phyloP scores from a whole-genome alignment of 2,329 filamentous ascomycete species.

The Apiospora marii region DNA sequence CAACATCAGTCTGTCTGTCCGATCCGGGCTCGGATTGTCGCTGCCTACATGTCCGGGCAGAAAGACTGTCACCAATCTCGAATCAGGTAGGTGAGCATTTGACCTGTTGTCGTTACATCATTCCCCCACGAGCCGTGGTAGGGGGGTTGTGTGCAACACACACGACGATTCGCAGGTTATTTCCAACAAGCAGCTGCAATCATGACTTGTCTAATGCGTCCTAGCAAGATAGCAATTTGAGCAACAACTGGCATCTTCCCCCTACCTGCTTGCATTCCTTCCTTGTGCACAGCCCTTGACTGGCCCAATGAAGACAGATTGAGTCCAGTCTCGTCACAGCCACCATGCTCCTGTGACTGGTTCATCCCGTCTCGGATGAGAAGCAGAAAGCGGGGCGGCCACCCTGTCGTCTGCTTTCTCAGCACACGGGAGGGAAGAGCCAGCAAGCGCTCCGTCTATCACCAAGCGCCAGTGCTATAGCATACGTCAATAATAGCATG shows the following conservation, averaged over 20 bases:
- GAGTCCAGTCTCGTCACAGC: slow-evolving; percentile 18
- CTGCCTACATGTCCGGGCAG: background rate
- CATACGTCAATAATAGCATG: background rate
- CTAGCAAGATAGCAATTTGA: slow-evolving; percentile 5
- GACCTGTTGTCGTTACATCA: slow-evolving; percentile 1
- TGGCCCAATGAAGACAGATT: slow-evolving; percentile 18
- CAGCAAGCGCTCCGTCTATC: slow-evolving; percentile 5
- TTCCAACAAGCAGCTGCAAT: slow-evolving; percentile 14
- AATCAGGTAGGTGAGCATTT: background rate
- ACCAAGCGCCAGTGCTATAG: background rate
- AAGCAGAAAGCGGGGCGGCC: slow-evolving; percentile 15
- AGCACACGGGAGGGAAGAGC: slow-evolving; percentile 4
- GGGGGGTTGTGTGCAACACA: slow-evolving; percentile 17
- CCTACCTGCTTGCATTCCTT: slow-evolving; percentile 4
- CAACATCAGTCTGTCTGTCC: no score
- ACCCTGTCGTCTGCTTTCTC: slow-evolving; percentile 6
- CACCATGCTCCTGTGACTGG: slow-evolving; percentile 22
- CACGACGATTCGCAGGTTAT: slow-evolving; percentile 8
- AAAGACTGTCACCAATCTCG: background rate
- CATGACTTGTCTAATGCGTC: slow-evolving; percentile 9
- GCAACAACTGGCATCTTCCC: background rate
- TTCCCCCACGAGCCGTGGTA: slow-evolving; percentile 18
- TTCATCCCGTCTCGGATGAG: slow-evolving; percentile 16
- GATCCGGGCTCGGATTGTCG: background rate
- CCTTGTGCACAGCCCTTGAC: slow-evolving; percentile 6